A percentile compares a stretch with the other conserved stretches of the same genome.
These are phyloP conservation scores for Phytophthora uliginosa DNA, from an alignment of 352 stramenopile species.

Conservation along the genomic window DNA sequence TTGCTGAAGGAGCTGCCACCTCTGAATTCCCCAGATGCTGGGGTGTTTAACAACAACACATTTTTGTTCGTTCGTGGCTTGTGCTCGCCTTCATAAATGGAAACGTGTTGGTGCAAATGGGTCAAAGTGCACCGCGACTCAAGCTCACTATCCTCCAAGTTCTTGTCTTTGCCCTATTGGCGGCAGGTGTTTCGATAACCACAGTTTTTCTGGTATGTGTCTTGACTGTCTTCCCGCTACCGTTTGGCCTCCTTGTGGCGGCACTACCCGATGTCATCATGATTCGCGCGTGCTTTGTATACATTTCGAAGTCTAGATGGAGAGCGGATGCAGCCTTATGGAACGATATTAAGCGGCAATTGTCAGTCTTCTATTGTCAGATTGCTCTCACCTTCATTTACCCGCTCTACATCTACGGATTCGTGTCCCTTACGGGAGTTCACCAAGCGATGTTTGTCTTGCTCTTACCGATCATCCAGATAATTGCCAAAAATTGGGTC, in stretches of 20 bases:
- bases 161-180: constrained; percentile 1
- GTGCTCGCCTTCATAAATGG: constrained; percentile 21
- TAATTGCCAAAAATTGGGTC: constrained; percentile 52
- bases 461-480: constrained; percentile 51
- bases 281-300: constrained; percentile 17
- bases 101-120: constrained; percentile 29
- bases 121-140: constrained; percentile 21
- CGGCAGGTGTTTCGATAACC: constrained; percentile 2
- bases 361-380: constrained; percentile 32
- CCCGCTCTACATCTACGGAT: constrained; percentile 52
- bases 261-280: constrained; percentile 9
- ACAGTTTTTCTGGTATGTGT: constrained; percentile 18
- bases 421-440: constrained; percentile 26
- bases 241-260: constrained; percentile 46
- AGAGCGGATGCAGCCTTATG: constrained; percentile 15
- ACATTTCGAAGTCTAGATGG: constrained; percentile 22
- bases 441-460: constrained; percentile 45
- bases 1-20: constrained; percentile 27
- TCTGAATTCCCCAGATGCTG: constrained; percentile 22
- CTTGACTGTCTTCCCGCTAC: constrained; percentile 45
- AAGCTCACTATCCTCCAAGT: constrained; percentile 22
- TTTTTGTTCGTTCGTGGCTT: constrained; percentile 29
- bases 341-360: constrained; percentile 24
- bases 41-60: constrained; percentile 19
- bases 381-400: constrained; percentile 45